A percentile compares a stretch with the other conserved stretches of the same genome.
Conservation (phyloP, 2,329 filamentous ascomycete genomes). For the Ophiostoma ulmi region DNA sequence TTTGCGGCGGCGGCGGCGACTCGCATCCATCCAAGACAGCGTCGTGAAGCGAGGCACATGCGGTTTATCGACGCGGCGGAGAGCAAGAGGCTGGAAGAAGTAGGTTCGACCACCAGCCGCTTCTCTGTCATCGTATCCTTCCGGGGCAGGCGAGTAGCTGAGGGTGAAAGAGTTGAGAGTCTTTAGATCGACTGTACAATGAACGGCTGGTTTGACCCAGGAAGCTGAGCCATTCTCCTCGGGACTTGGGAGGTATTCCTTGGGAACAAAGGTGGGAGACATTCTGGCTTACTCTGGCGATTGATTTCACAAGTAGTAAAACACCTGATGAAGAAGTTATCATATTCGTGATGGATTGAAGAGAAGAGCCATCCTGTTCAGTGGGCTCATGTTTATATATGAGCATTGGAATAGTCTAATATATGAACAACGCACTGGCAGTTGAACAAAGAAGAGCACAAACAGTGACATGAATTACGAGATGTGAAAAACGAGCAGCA, state of each 20-base stretch:
- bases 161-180: not conserved
- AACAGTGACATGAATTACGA: not conserved
- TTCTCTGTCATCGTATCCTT: not conserved
- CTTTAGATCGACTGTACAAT: no score
- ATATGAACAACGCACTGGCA: not conserved
- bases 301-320: not conserved
- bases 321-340: no score
- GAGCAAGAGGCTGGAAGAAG: not conserved
- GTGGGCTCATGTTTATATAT: not conserved
- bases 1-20: not conserved
- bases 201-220: not conserved
- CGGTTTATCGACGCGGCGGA: not conserved
- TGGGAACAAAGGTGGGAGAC: not conserved
- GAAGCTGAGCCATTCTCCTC: not conserved
- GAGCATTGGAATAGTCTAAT: not conserved
- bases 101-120: constrained; percentile 1
- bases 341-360: not conserved
- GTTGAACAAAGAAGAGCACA: not conserved
- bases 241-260: not conserved
- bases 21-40: not conserved
- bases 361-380: not conserved
- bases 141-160: not conserved
- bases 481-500: not conserved
- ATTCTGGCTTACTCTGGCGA: not conserved
- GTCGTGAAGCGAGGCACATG: not conserved